Conservation (phyloP, 495 filamentous ascomycete genomes). For the Pyrenopolyporus hunteri region DNA sequence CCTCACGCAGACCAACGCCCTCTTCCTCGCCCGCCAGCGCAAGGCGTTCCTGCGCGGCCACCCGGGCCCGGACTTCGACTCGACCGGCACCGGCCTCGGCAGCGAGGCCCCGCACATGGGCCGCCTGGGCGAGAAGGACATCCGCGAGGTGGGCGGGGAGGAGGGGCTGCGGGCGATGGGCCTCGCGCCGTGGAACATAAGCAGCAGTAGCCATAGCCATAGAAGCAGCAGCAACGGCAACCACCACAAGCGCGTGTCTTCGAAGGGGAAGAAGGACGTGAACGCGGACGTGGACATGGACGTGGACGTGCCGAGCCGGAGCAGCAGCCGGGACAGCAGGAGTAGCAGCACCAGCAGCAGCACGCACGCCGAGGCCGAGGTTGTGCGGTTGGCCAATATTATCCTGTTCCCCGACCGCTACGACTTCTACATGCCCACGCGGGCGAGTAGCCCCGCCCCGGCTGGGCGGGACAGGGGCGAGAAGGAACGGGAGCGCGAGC, state of each 20-base stretch:
- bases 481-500: conserved; percentile 23
- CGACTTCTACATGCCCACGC: conserved; percentile 56
- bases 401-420: conserved; percentile 58
- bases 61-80: conserved; percentile 74
- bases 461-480: conserved; percentile 14
- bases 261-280: conserved; percentile 23
- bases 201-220: conserved; percentile 32
- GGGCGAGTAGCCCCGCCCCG: conserved; percentile 38
- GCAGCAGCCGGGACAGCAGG: conserved; percentile 30
- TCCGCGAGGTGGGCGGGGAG: conserved; percentile 53
- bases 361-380: conserved; percentile 52
- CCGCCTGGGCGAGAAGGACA: conserved; percentile 52
- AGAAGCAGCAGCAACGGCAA: neutral
- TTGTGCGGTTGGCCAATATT: conserved; percentile 56
- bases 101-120: conserved; percentile 53
- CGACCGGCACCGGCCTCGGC: conserved; percentile 54
- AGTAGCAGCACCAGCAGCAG: conserved; percentile 30
- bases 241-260: neutral
- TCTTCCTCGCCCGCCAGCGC: conserved; percentile 78
- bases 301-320: conserved; percentile 17
- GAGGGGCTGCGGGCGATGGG: conserved; percentile 57
- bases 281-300: conserved; percentile 26
- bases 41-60: conserved; percentile 69
- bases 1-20: conserved; percentile 75
- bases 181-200: conserved; percentile 52